Base-by-base conservation (phyloP, 1,284 basidiomycete species). In the Taiwanofungus camphoratus region DNA sequence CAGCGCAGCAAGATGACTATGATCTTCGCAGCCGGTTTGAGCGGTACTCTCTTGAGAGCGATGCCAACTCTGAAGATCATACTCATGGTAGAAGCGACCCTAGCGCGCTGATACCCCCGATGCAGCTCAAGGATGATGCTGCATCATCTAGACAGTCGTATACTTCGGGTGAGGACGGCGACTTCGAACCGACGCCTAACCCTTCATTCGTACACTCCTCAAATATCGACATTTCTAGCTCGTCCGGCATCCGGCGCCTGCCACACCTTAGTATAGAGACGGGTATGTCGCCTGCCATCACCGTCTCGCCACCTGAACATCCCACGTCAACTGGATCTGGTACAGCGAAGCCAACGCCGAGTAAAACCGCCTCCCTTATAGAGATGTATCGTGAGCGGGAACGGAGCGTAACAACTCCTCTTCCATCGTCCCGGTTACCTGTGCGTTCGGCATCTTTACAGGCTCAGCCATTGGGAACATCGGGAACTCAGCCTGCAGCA, bases 321-420 rank as follows among this genome's bases (percentile, higher is more conserved):
- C n/a, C n/a, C n/a, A n/a, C n/a, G 29, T 32, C 40, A 13, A 18
- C 46, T 13, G 41, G 47, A 21, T 33, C 26, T 19, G 39, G 49
- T 15, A 41, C 52, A 4, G 30, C 50, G 11, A 52, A 52, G 41
- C 22, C 53, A 47, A 31, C 30, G 23, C 20, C 61, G 34, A 80
- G 79, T 63, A 84, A 79, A 65, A 86, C 83, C 2, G 80, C 82
- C 4, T 73, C 77, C 3, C 68, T 89, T 38, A 89, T 89, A 53
- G 83, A 87, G 60, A 83, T 89, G 83, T 89, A 87, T 55, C 74
- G 83, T 32, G 81, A 87, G 63, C 73, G 74, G 38, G 86, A 89
- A 60, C 48, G 64, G 62, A 48, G 41, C 52, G 8, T 31, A 15
- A 18, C 26, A 48, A 27, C 48, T 22, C 48, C 57, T 26, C 30